A percentile compares a stretch with the other conserved stretches of the same genome.
These are phyloP conservation scores for Stachybotrys chartarum DNA, from an alignment of 2,329 filamentous ascomycete genomes.

Conservation along the genomic window DNA sequence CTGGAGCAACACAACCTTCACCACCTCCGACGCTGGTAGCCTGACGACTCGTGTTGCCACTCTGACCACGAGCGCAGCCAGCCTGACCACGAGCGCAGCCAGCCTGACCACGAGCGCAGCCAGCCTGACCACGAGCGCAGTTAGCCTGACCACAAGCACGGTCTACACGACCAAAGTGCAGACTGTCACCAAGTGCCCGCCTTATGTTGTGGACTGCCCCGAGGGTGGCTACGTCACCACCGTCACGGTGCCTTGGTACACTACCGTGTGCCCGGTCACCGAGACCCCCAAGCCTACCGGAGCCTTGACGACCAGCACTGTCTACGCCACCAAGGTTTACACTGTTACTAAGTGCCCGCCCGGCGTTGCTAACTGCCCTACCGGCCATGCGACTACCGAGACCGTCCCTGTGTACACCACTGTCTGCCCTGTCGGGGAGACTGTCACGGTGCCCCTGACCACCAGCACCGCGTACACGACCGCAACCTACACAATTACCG, in stretches of 20 bases:
- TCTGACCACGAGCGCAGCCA: slow-evolving; percentile 1
- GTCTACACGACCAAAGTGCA: slow-evolving; percentile 35
- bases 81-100: slow-evolving; percentile 1
- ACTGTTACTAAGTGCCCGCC: slow-evolving; percentile 49
- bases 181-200: slow-evolving; percentile 49
- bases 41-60: background rate
- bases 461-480: slow-evolving; percentile 44
- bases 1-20: background rate
- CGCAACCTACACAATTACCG: slow-evolving; percentile 46
- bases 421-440: slow-evolving; percentile 24
- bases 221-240: slow-evolving; percentile 27
- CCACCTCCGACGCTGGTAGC: background rate
- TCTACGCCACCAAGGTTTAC: slow-evolving; percentile 45
- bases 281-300: slow-evolving; percentile 7
- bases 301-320: slow-evolving; percentile 24
- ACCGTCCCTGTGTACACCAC: slow-evolving; percentile 27
- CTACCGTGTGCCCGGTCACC: slow-evolving; percentile 34
- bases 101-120: background rate
- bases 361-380: slow-evolving; percentile 41
- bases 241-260: slow-evolving; percentile 32
- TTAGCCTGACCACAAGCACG: slow-evolving; percentile 24
- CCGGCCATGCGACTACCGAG: slow-evolving; percentile 23
- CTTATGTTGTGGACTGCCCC: slow-evolving; percentile 31
- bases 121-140: slow-evolving; percentile 1
- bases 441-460: slow-evolving; percentile 1